Evolutionary conservation across 495 filamentous ascomycete genomes (phyloP).

Genomic region (Trichoderma asperelloides): DNA sequence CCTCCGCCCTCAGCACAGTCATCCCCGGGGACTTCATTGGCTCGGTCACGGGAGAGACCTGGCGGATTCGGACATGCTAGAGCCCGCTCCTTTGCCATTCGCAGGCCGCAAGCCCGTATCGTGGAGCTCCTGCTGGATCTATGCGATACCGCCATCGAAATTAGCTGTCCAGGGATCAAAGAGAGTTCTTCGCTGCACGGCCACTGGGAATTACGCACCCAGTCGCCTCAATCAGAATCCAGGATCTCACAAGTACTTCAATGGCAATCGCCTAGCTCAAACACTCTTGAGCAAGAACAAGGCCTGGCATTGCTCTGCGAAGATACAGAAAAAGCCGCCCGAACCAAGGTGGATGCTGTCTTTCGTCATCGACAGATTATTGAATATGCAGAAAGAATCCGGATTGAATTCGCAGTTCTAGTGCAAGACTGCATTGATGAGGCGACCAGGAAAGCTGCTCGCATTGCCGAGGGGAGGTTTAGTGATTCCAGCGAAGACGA

Average conservation of each 20-base stretch:
- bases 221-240: slow-evolving; percentile 91
- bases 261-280: slow-evolving; percentile 88
- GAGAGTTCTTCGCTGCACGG: slow-evolving; percentile 57
- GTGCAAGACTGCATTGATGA: slow-evolving; percentile 93
- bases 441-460: slow-evolving; percentile 81
- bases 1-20: slow-evolving; percentile 56
- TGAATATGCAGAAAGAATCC: slow-evolving; percentile 92
- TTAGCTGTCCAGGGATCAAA: slow-evolving; percentile 86
- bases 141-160: slow-evolving; percentile 91
- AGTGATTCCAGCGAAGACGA: slow-evolving; percentile 62
- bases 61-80: slow-evolving; percentile 63
- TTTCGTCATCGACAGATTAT: slow-evolving; percentile 85
- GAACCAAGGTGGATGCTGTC: slow-evolving; percentile 84
- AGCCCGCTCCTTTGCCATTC: slow-evolving; percentile 73
- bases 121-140: slow-evolving; percentile 91
- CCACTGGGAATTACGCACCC: slow-evolving; percentile 64
- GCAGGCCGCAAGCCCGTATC: slow-evolving; percentile 80
- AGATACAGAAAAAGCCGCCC: slow-evolving; percentile 76
- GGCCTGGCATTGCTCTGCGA: slow-evolving; percentile 78
- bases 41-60: slow-evolving; percentile 74
- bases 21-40: slow-evolving; percentile 47
- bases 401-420: slow-evolving; percentile 79
- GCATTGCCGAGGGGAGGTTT: slow-evolving; percentile 75
- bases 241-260: slow-evolving; percentile 86
- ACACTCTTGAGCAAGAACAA: slow-evolving; percentile 89